Percentiles rank a stretch among this genome's conserved stretches.
Conservation (phyloP, 2,329 filamentous ascomycete species). For the Berkeleyomyces basicola region DNA sequence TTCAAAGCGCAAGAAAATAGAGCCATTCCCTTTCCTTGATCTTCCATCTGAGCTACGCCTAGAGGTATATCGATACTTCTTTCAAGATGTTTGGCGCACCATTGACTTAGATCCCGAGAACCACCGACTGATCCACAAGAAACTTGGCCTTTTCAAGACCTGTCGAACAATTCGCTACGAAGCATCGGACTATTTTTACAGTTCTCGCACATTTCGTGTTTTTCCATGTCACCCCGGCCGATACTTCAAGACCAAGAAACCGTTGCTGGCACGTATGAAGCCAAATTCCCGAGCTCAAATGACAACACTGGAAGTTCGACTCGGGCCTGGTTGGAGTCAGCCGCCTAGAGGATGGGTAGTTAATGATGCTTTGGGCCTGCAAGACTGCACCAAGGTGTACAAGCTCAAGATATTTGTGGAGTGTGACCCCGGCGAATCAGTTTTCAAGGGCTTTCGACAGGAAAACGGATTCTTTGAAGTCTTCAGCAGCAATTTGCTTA, state of each 20-base stretch:
- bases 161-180: slow-evolving; percentile 46
- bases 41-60: slow-evolving; percentile 54
- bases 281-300: slow-evolving; percentile 41
- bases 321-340: slow-evolving; percentile 56
- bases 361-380: slow-evolving; percentile 44
- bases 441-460: slow-evolving; percentile 51
- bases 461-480: slow-evolving; percentile 52
- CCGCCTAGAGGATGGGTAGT: slow-evolving; percentile 57
- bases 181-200: slow-evolving; percentile 49
- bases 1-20: slow-evolving; percentile 21
- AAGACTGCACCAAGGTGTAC: slow-evolving; percentile 41
- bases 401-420: slow-evolving; percentile 53
- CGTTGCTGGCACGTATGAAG: slow-evolving; percentile 50
- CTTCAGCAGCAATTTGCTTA: slow-evolving; percentile 44
- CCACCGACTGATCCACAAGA: slow-evolving; percentile 41
- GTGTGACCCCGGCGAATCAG: slow-evolving; percentile 49
- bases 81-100: slow-evolving; percentile 34
- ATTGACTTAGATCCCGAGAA: slow-evolving; percentile 53
- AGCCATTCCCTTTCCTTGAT: slow-evolving; percentile 47
- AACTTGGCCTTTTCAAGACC: slow-evolving; percentile 43
- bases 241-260: slow-evolving; percentile 58
- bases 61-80: slow-evolving; percentile 49
- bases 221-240: slow-evolving; percentile 48
- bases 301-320: slow-evolving; percentile 48
- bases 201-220: slow-evolving; percentile 43